Evolutionary conservation across 495 filamentous ascomycete species (phyloP).

Genomic region (Physcia stellaris): DNA sequence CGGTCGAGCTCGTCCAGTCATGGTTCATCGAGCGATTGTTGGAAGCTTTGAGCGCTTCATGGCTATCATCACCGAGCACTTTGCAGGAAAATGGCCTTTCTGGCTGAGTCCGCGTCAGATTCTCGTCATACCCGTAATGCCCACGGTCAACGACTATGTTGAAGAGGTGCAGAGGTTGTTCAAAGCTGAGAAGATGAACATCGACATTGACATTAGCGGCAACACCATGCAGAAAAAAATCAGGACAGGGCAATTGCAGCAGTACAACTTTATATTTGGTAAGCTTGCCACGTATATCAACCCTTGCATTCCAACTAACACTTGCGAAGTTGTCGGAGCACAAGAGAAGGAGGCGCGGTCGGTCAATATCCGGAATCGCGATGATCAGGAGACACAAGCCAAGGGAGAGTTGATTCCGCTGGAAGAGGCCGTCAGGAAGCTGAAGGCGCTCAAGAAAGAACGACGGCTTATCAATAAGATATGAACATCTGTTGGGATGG

Average conservation of each 20-base stretch:
- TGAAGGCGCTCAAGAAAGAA: slow-evolving; percentile 55
- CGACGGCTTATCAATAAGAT: slow-evolving; percentile 40
- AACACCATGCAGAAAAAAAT: slow-evolving; percentile 98
- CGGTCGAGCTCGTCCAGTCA: slow-evolving; percentile 83
- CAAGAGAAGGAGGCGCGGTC: slow-evolving; percentile 60
- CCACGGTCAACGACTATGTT: slow-evolving; percentile 69
- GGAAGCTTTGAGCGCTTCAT: slow-evolving; percentile 92
- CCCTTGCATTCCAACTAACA: neutral
- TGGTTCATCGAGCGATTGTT: slow-evolving; percentile 92
- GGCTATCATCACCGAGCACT: slow-evolving; percentile 87
- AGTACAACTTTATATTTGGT: slow-evolving; percentile 90
- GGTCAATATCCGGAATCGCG: slow-evolving; percentile 84
- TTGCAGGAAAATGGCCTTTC: slow-evolving; percentile 96
- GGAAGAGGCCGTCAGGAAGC: slow-evolving; percentile 63
- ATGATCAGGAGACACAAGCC: slow-evolving; percentile 71
- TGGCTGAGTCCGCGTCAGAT: slow-evolving; percentile 92
- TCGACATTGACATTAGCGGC: slow-evolving; percentile 74
- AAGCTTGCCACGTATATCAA: slow-evolving; percentile 14
- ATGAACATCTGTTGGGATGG: no score
- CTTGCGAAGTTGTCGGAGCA: slow-evolving; percentile 59
- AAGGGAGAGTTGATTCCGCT: slow-evolving; percentile 57
- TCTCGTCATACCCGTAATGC: slow-evolving; percentile 83
- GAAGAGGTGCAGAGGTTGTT: slow-evolving; percentile 59
- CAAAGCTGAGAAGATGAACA: slow-evolving; percentile 46
- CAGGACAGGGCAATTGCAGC: slow-evolving; percentile 66